Base-by-base conservation (phyloP, 805 yeast species). In the Citeromyces matritensis region DNA sequence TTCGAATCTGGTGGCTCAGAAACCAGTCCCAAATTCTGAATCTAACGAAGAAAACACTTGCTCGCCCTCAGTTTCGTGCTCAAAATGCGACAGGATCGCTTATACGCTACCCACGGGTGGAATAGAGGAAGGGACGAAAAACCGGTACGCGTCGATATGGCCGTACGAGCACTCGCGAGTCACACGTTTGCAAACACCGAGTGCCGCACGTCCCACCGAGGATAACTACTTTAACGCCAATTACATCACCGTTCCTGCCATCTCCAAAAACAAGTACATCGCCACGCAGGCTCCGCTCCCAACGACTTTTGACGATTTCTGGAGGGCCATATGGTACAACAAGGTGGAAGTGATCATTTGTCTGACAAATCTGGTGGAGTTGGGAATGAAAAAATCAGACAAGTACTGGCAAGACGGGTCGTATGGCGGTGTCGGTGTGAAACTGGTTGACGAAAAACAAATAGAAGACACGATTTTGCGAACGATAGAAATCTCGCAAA, bases 141-240 rank as follows among this genome's bases (percentile, higher is more conserved):
- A 62, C 37, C 42, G 69, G 30, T 62, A 62, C 44, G 55, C 59
- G 25, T 61, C 62, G 33, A 53, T 62, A 7, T 62, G 65, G 65
- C 69, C 69, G 1, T 62, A 60, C 41, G 69, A 62, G 41, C 69
- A 62, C 37, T 60, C 67, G 3, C 43, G 67, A 29, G 67, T 62
- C 10, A 56, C 50, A 30, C 37, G 59, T 23, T 39, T 39, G 21
- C 39, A 39, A 23, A 39, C 53, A 4, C 47, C 48, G 5, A 21
- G 30, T 25, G 15, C 25, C 6, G 27, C 19, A 1, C 23, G 25
- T 21, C 23, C 15, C 6, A 23, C n/a, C 8, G 34, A 34, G 11
- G 61, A 57, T 37, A 67, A 62, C 36, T 62, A 62, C 42, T 57
- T 62, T 44, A 62, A 62, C 37, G 69, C 63, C 14, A 62, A 60